Evolutionary conservation across 805 yeast genomes (phyloP).

Genomic region (Candida namnaoensis): DNA sequence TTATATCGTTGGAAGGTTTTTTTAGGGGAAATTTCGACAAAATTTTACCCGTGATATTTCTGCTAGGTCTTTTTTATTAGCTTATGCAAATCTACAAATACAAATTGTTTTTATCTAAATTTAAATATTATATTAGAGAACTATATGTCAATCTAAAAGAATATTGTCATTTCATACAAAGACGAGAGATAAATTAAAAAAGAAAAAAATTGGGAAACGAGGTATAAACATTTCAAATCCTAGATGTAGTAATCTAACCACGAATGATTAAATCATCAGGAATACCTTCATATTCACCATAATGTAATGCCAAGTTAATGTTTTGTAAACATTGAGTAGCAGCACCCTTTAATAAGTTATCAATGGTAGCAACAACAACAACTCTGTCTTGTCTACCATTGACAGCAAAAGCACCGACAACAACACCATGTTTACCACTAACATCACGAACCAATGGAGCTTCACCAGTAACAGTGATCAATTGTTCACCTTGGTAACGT

Average conservation of each 20-base stretch:
- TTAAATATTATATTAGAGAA: no score
- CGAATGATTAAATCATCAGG: conserved; percentile 52
- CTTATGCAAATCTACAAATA: no score
- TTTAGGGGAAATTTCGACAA: conserved; percentile 4
- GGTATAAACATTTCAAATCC: no score
- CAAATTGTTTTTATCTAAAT: no score
- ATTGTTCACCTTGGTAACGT: conserved; percentile 77
- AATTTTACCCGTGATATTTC: no score
- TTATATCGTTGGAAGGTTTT: no score
- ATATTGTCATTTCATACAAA: no score
- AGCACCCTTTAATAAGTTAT: conserved; percentile 94
- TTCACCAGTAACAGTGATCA: conserved; percentile 82
- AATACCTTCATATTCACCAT: conserved; percentile 92
- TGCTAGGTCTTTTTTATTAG: no score
- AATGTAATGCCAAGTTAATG: conserved; percentile 82
- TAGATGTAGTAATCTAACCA: conserved; percentile 8
- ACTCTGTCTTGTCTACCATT: conserved; percentile 83
- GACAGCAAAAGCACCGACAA: conserved; percentile 93
- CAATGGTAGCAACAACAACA: conserved; percentile 91
- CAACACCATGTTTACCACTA: conserved; percentile 90
- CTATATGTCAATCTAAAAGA: no score
- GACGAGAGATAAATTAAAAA: no score
- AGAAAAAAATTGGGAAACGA: no score
- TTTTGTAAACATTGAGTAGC: conserved; percentile 98
- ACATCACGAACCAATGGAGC: conserved; percentile 90